Conservation (phyloP, 1,284 basidiomycete species). For the Naganishia sp. region DNA sequence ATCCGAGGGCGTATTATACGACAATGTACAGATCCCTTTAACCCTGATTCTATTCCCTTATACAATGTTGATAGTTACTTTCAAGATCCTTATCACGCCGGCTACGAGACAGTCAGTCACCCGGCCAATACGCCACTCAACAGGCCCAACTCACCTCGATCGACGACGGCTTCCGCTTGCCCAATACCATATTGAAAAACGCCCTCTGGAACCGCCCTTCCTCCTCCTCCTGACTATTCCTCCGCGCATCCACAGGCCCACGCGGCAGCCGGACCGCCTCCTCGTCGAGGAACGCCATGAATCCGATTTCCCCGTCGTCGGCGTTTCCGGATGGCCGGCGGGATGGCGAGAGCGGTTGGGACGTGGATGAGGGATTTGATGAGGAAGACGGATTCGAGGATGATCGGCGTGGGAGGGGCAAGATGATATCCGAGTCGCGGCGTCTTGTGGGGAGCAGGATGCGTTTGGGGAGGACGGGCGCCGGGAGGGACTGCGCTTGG, state of each 20-base stretch:
- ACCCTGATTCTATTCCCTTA: no score
- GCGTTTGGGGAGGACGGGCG: conserved; percentile 2
- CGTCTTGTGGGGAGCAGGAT: background rate
- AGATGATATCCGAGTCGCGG: background rate
- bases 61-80: no score
- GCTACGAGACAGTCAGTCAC: background rate
- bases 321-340: no score
- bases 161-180: conserved; percentile 13
- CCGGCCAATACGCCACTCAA: background rate
- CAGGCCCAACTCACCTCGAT: background rate
- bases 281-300: conserved; percentile 9
- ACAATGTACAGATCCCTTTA: no score
- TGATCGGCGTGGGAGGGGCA: background rate
- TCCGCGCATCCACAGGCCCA: conserved; percentile 1
- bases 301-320: background rate
- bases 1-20: no score
- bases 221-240: conserved; percentile 21
- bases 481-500: background rate
- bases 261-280: background rate
- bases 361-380: background rate
- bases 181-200: conserved; percentile 21
- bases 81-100: no score
- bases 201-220: conserved; percentile 19
- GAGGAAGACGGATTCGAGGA: background rate
- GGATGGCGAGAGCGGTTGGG: background rate